Evolutionary conservation across 352 stramenopile species (phyloP).

Genomic region (Phytophthora capsici): DNA sequence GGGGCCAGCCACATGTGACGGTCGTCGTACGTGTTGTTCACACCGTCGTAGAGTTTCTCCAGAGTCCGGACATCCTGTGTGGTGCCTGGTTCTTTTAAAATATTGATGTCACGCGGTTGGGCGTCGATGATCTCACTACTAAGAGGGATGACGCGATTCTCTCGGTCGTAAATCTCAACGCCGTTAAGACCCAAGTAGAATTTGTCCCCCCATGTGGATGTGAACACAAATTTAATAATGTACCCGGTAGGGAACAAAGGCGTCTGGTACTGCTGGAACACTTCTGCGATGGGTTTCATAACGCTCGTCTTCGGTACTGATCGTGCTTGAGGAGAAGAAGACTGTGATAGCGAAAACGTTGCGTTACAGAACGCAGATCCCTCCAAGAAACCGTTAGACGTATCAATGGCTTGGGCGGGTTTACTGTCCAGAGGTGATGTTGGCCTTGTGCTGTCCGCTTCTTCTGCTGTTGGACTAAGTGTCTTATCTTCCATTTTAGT

Average conservation of each 20-base stretch:
- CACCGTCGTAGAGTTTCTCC: slow-evolving; percentile 78
- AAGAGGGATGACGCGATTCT: slow-evolving; percentile 53
- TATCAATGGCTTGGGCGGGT: background rate
- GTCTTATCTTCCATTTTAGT: slow-evolving; percentile 12
- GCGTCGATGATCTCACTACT: slow-evolving; percentile 65
- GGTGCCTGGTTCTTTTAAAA: slow-evolving; percentile 73
- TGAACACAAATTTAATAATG: slow-evolving; percentile 88
- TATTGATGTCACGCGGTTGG: slow-evolving; percentile 80
- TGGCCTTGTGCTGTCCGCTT: slow-evolving; percentile 19
- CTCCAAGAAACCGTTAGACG: slow-evolving; percentile 8
- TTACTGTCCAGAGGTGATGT: slow-evolving; percentile 11
- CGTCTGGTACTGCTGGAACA: slow-evolving; percentile 91
- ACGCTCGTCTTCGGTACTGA: slow-evolving; percentile 11
- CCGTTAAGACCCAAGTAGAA: slow-evolving; percentile 86
- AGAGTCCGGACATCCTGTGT: slow-evolving; percentile 69
- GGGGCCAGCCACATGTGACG: slow-evolving; percentile 80
- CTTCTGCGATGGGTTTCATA: slow-evolving; percentile 61
- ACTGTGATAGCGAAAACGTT: slow-evolving; percentile 13
- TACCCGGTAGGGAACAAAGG: slow-evolving; percentile 82
- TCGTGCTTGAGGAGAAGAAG: slow-evolving; percentile 5
- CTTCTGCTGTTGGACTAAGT: slow-evolving; percentile 8
- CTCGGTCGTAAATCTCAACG: slow-evolving; percentile 74
- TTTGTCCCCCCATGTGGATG: slow-evolving; percentile 77
- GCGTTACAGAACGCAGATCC: slow-evolving; percentile 12
- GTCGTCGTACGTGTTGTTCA: slow-evolving; percentile 82